Conservation (phyloP, 345 rosid species). For the Gossypium ekmanianum region DNA sequence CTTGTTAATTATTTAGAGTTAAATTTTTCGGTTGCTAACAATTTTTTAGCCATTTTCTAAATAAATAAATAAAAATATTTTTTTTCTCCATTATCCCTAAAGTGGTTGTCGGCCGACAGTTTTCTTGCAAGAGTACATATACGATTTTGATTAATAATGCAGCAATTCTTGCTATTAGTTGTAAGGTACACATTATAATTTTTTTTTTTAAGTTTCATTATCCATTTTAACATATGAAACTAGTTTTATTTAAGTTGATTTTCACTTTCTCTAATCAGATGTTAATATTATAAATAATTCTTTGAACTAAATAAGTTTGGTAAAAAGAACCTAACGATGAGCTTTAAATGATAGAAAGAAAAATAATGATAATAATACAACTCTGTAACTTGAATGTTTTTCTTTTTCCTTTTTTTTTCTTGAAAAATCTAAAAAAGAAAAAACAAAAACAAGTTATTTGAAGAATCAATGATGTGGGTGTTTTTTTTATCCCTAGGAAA, state of each 20-base stretch:
- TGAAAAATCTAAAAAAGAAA: no score
- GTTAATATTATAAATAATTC: no score
- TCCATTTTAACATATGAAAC: no score
- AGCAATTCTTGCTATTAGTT: no score
- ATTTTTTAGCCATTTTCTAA: neutral
- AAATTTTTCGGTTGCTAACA: neutral
- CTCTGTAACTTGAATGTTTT: neutral
- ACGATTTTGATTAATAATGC: neutral
- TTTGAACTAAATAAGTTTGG: neutral
- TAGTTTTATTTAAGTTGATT: no score
- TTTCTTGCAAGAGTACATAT: neutral
- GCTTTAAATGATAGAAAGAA: neutral
- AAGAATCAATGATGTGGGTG: no score
- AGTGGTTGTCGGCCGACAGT: neutral
- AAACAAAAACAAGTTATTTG: constrained; percentile 5
- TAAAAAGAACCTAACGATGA: neutral
- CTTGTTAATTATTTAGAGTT: neutral
- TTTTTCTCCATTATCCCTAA: neutral
- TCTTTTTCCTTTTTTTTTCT: neutral
- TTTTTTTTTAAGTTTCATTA: no score
- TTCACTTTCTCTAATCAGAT: no score
- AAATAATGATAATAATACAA: no score
- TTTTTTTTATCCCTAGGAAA: no score
- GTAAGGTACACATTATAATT: no score
- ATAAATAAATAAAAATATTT: neutral